These are phyloP conservation scores for Alternaria sp. DNA, from an alignment of 2,329 filamentous ascomycete species.

Conservation along the genomic window DNA sequence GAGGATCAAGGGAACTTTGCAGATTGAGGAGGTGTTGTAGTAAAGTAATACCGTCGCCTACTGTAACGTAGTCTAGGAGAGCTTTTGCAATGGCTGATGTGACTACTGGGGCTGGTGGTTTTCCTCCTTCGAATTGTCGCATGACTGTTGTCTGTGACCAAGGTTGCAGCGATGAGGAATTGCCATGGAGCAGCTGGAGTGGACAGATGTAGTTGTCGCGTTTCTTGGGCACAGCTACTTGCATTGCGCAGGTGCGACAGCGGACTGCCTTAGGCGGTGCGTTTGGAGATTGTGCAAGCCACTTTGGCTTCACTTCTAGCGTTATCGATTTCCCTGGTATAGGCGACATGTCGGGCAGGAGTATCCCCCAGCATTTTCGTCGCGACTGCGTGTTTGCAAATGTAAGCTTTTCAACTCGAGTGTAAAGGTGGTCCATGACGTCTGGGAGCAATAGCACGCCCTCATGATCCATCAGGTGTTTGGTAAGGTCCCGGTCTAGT, in stretches of 20 bases:
- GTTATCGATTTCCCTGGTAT: slow-evolving; percentile 32
- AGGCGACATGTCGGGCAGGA: slow-evolving; percentile 46
- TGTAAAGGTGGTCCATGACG: slow-evolving; percentile 24
- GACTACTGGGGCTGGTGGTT: background rate
- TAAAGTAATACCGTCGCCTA: slow-evolving; percentile 47
- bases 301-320: slow-evolving; percentile 60
- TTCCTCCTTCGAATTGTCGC: slow-evolving; percentile 14
- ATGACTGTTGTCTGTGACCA: slow-evolving; percentile 26
- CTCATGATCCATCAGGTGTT: slow-evolving; percentile 33
- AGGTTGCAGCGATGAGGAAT: slow-evolving; percentile 23
- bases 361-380: slow-evolving; percentile 30
- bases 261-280: slow-evolving; percentile 52
- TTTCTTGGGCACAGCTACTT: slow-evolving; percentile 42
- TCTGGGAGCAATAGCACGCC: slow-evolving; percentile 24
- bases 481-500: slow-evolving; percentile 16
- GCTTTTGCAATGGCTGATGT: slow-evolving; percentile 18
- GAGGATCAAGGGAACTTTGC: slow-evolving; percentile 51
- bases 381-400: slow-evolving; percentile 10
- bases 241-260: slow-evolving; percentile 59
- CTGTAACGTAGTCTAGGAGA: slow-evolving; percentile 36
- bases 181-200: slow-evolving; percentile 49
- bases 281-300: slow-evolving; percentile 58
- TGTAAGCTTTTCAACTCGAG: slow-evolving; percentile 11
- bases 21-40: slow-evolving; percentile 49
- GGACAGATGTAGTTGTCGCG: slow-evolving; percentile 50